Percentiles rank a stretch among this genome's conserved stretches.
Conservation (phyloP, 148 eudicot genomes). For the Dianthus caryophyllus region DNA sequence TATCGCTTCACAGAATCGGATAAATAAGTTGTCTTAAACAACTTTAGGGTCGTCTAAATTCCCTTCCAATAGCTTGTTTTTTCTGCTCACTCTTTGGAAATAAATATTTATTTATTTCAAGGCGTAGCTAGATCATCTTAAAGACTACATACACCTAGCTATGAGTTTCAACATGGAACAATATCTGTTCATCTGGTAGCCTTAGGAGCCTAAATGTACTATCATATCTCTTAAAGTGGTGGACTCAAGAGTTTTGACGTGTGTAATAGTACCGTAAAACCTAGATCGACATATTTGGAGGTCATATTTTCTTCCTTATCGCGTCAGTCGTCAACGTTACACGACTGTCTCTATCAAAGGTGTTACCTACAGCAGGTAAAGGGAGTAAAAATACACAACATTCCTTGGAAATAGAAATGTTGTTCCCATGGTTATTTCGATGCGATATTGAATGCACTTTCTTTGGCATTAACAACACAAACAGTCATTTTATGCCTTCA, state of each 20-base stretch:
- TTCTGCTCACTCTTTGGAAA: constrained; percentile 16
- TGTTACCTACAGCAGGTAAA: not conserved
- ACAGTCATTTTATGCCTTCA: not conserved
- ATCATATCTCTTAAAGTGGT: not conserved
- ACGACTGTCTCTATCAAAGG: not conserved
- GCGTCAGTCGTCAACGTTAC: not conserved
- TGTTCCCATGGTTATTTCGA: not conserved
- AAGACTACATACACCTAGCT: constrained; percentile 24
- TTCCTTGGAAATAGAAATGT: not conserved
- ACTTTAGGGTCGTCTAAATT: constrained; percentile 17
- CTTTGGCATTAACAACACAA: not conserved
- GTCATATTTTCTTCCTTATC: not conserved
- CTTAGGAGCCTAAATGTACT: not conserved
- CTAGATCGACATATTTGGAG: not conserved
- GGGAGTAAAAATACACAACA: not conserved
- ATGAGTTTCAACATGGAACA: constrained; percentile 8
- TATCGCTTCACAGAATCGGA: constrained; percentile 11
- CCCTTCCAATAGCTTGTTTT: constrained; percentile 18
- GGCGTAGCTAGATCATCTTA: constrained; percentile 23
- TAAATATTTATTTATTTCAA: constrained; percentile 14
- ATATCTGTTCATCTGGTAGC: constrained; percentile 11
- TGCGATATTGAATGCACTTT: not conserved
- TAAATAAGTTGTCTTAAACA: constrained; percentile 18
- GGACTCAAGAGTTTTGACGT: not conserved
- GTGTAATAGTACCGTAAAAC: not conserved